phyloP scores from a whole-genome alignment of 495 filamentous ascomycete species.

The Aspergillus nidulans region DNA sequence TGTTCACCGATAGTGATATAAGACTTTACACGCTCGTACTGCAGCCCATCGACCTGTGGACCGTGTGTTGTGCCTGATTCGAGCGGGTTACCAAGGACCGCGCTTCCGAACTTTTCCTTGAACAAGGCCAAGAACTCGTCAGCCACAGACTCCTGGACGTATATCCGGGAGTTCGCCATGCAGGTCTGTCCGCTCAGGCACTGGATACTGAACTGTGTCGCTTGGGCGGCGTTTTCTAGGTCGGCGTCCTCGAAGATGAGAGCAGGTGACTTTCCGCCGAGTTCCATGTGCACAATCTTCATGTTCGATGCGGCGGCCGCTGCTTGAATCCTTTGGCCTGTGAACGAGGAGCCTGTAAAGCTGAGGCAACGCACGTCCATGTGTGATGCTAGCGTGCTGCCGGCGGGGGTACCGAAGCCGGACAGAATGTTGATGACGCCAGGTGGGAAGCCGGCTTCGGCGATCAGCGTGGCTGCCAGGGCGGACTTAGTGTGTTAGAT shows the following conservation, averaged over 20 bases:
- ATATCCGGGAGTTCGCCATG: slow-evolving; percentile 79
- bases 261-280: slow-evolving; percentile 85
- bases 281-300: slow-evolving; percentile 91
- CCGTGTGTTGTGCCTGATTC: slow-evolving; percentile 69
- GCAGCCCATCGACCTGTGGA: slow-evolving; percentile 77
- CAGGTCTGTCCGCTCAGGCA: slow-evolving; percentile 86
- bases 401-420: slow-evolving; percentile 49
- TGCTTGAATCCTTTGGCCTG: slow-evolving; percentile 82
- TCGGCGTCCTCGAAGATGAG: slow-evolving; percentile 88
- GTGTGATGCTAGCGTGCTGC: slow-evolving; percentile 48
- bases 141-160: slow-evolving; percentile 77
- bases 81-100: slow-evolving; percentile 73
- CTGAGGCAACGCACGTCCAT: slow-evolving; percentile 76
- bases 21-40: slow-evolving; percentile 72
- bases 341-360: slow-evolving; percentile 81
- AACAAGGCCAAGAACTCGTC: slow-evolving; percentile 71
- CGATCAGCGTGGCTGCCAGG: slow-evolving; percentile 69
- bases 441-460: slow-evolving; percentile 51
- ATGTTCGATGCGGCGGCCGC: slow-evolving; percentile 74
- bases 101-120: slow-evolving; percentile 59
- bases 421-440: slow-evolving; percentile 54
- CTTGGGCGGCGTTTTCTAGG: slow-evolving; percentile 75
- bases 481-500: slow-evolving; percentile 42
- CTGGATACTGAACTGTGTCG: slow-evolving; percentile 68
- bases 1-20: slow-evolving; percentile 72